These are phyloP conservation scores for Phytopythium montanum DNA, from an alignment of 352 stramenopile species.

Conservation along the genomic window DNA sequence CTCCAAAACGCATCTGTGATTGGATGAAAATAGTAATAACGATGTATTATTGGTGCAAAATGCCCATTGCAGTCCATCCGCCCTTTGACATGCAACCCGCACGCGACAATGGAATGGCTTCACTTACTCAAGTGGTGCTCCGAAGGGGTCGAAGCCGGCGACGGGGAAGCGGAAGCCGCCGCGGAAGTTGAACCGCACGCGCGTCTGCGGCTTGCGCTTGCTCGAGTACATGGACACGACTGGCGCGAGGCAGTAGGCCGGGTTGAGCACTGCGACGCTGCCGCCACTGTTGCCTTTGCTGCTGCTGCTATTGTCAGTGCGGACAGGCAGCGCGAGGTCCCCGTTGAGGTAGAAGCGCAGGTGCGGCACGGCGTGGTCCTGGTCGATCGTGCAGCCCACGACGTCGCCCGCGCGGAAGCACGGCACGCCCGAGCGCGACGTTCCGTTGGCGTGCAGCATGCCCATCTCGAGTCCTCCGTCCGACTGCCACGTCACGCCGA, in stretches of 20 bases:
- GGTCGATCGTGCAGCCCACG: constrained; percentile 72
- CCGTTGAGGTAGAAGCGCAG: constrained; percentile 79
- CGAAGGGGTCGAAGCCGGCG: constrained; percentile 66
- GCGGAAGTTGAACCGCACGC: constrained; percentile 77
- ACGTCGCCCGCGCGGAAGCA: constrained; percentile 68
- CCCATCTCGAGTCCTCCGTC: constrained; percentile 72
- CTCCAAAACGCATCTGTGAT: constrained; percentile 6
- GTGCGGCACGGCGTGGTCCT: constrained; percentile 58
- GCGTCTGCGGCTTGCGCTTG: constrained; percentile 61
- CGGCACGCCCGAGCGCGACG: constrained; percentile 59
- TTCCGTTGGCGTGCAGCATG: constrained; percentile 65
- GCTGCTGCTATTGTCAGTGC: background rate
- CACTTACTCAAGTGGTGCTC: constrained; percentile 38
- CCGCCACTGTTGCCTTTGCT: background rate
- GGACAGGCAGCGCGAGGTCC: constrained; percentile 45
- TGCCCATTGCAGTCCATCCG: background rate
- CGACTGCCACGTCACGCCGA: constrained; percentile 71
- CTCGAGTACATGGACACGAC: constrained; percentile 79
- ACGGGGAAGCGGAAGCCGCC: constrained; percentile 67
- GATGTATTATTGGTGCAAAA: background rate
- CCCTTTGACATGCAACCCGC: no score
- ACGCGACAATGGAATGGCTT: no score
- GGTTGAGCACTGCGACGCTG: constrained; percentile 46
- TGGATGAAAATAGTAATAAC: constrained; percentile 7
- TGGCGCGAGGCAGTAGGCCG: constrained; percentile 55